Evolutionary conservation across 495 filamentous ascomycete genomes (phyloP), one percentile per base, ranked within the genome.

Genomic region (Hypoxylon subgilvum): DNA sequence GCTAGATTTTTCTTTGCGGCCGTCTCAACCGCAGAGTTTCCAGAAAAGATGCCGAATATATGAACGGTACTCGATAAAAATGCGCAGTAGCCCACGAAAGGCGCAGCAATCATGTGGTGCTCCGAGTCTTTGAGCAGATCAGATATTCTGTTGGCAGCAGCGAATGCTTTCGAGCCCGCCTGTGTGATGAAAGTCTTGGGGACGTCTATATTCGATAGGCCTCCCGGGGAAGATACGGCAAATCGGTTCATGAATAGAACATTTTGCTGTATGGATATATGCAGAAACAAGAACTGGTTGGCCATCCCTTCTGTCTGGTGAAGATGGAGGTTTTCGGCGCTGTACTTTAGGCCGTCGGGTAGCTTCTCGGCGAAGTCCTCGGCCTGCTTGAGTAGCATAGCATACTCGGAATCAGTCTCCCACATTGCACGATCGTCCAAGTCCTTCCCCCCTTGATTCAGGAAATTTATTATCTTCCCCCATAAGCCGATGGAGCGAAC

Each of bases 271-370:
- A 87, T 84, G 34, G 88, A 84, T 51, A 98, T 89, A 66, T 98
- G 94, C 44, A 97, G 74, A 67, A 96, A 96, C n/a, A 98, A 72
- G 61, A 96, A 96, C 65, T 96, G 92, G 67, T 95, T 94, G 9
- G 89, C 90, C 53, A 92, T 84, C 59, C 85, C 85, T 61, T 95
- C 88, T 12, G 88, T 88, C 28, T 90, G 87, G 71, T 96, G 91
- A 28, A 85, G 82, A 63, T 91, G 86, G 6, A 97, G 79, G 69
- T 96, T 97, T 65, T 96, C 90, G 18, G 81, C 74, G 13, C 76
- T 92, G 67, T 95, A 96, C 5, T 78, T 73, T 34, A 96, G 71
- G 36, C 75, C 77, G 27, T 82, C 80, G 0, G 94, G 94, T 12
- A 97, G 79, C 1, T 82, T 79, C 3, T 81, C 73, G 30, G 82